A percentile compares a stretch with the other conserved stretches of the same genome.
Evolutionary conservation across 352 stramenopile genomes (phyloP).

Genomic region (Phytophthora pseudosyringae): DNA sequence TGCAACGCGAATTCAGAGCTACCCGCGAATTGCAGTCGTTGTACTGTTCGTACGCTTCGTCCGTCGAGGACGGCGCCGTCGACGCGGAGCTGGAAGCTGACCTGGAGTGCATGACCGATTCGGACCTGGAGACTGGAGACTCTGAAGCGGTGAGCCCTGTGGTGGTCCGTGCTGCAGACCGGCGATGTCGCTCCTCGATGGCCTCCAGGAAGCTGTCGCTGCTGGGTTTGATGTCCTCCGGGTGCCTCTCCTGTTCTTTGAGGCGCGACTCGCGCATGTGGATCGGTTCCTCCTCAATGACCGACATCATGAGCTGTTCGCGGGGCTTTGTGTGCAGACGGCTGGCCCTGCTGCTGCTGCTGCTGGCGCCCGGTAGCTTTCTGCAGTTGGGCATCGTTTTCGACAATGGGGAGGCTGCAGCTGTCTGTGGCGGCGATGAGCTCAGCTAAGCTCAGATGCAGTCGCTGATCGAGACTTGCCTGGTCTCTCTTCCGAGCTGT

Average conservation of each 20-base stretch:
- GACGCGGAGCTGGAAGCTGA: conserved; percentile 22
- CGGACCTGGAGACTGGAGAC: conserved; percentile 4
- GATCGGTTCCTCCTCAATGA: conserved; percentile 37
- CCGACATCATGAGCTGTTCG: conserved; percentile 32
- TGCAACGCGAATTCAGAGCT: background rate
- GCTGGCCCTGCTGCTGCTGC: conserved; percentile 4
- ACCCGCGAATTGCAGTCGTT: conserved; percentile 1
- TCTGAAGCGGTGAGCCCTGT: background rate
- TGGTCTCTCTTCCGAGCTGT: conserved; percentile 22
- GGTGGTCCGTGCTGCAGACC: background rate
- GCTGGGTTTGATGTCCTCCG: conserved; percentile 28
- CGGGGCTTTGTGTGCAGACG: conserved; percentile 17
- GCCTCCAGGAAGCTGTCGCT: conserved; percentile 14
- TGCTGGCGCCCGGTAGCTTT: conserved; percentile 16
- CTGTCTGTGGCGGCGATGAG: background rate
- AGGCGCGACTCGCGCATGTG: conserved; percentile 35
- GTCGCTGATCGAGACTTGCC: conserved; percentile 18
- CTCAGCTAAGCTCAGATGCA: conserved; percentile 11
- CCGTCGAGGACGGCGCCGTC: conserved; percentile 1
- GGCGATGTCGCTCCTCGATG: background rate
- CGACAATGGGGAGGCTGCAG: conserved; percentile 15
- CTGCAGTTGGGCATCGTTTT: conserved; percentile 41
- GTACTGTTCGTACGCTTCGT: conserved; percentile 13
- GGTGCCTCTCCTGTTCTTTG: conserved; percentile 24
- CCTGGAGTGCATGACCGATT: conserved; percentile 1